A percentile compares a stretch with the other conserved stretches of the same genome.
Conservation (phyloP, 805 yeast genomes). For the Candida maesae region DNA sequence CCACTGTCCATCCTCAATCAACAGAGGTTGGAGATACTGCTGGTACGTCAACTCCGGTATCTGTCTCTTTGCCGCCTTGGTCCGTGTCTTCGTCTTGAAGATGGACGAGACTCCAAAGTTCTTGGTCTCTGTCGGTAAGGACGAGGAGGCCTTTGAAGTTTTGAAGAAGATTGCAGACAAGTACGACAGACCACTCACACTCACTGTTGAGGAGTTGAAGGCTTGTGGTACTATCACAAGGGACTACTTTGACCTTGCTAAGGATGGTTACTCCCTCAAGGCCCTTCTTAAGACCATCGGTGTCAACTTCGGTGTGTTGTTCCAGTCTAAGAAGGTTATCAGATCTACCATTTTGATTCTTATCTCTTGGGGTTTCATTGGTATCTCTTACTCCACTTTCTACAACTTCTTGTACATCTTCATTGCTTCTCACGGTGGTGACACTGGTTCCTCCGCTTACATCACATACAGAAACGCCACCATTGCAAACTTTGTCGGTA, state of each 20-base stretch:
- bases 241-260: slow-evolving; percentile 24
- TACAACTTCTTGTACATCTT: slow-evolving; percentile 50
- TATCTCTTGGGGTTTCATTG: slow-evolving; percentile 51
- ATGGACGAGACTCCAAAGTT: slow-evolving; percentile 53
- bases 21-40: slow-evolving; percentile 58
- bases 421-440: slow-evolving; percentile 46
- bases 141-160: slow-evolving; percentile 43
- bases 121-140: slow-evolving; percentile 45
- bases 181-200: slow-evolving; percentile 36
- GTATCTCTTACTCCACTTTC: slow-evolving; percentile 50
- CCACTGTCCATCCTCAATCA: slow-evolving; percentile 40
- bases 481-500: slow-evolving; percentile 41
- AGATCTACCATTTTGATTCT: slow-evolving; percentile 40
- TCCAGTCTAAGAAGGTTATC: slow-evolving; percentile 37
- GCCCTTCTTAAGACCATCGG: slow-evolving; percentile 25
- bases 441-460: slow-evolving; percentile 37
- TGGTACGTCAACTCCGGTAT: slow-evolving; percentile 51
- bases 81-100: slow-evolving; percentile 40
- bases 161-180: slow-evolving; percentile 43
- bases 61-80: slow-evolving; percentile 42
- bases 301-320: slow-evolving; percentile 40
- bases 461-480: slow-evolving; percentile 46
- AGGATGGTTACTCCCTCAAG: slow-evolving; percentile 17
- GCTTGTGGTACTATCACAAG: slow-evolving; percentile 39
- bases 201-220: slow-evolving; percentile 45